Base-by-base conservation (phyloP, 2,329 filamentous ascomycete species). In the Trematosphaeria pertusa region DNA sequence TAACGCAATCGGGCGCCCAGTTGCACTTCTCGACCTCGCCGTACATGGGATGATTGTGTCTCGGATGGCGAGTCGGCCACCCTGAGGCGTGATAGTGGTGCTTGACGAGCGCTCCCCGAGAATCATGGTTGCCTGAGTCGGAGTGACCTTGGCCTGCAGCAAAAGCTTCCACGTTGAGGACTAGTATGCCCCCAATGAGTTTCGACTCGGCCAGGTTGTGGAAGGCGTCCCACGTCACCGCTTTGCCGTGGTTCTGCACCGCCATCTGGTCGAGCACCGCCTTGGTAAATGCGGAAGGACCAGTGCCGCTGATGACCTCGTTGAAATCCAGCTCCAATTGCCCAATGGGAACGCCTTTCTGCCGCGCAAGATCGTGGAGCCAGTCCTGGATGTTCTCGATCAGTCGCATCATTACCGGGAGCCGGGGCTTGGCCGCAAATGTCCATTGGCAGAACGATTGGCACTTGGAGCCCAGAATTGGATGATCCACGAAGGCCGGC, bases 381-480 rank as follows among this genome's bases (percentile, higher is more conserved):
- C 86, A 88, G 1, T 73, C 64, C 69, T 88, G 80, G 64, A 89
- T 88, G 59, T 86, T 82, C 64, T 88, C 84, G 36, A 89, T 81
- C 3, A 89, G 76, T 22, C 75, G 74, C 67, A 88, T 75, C 84
- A 89, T 88, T 45, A 89, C 84, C 1, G 85, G 84, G 19, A 85
- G 79, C 14, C 78, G 75, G 1, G 87, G 85, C 62, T 88, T 87
- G 58, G 82, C 82, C 74, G 87, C 86, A 60, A 89, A 87, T 0
- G 87, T 89, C 87, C 87, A 89, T 62, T 89, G 87, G 65, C 86
- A 89, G 65, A 89, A 89, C 0, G 86, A 89, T 55, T 78, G 76
- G 28, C 82, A 88, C 70, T 89, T 89, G 37, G 78, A 78, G 11
- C 87, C 86, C 0, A 89, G 75, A 22, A 89, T 84, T 1, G 82